A percentile compares a stretch with the other conserved stretches of the same genome.
Conservation (phyloP, 2,329 filamentous ascomycete species). For the Aspergillus spinulosporus region DNA sequence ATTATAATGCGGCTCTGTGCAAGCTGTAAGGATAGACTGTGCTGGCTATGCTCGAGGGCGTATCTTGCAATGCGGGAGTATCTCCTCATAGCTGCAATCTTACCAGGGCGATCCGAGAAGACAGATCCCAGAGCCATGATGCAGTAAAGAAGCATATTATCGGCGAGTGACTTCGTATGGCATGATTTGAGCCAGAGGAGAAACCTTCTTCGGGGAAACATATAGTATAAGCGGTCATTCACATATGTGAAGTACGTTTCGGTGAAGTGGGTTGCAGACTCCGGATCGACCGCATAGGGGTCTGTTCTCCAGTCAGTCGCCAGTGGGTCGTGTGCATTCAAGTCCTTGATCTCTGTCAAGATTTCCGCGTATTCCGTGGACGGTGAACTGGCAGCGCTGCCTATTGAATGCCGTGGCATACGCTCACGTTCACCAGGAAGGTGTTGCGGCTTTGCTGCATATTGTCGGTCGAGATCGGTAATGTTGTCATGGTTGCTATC, state of each 20-base stretch:
- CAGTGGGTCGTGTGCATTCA: slow-evolving; percentile 32
- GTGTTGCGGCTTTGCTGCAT: slow-evolving; percentile 25
- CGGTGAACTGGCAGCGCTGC: slow-evolving; percentile 16
- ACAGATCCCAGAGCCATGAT: slow-evolving; percentile 59
- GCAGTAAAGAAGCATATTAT: slow-evolving; percentile 62
- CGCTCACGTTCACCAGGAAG: slow-evolving; percentile 23
- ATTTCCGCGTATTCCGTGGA: slow-evolving; percentile 33
- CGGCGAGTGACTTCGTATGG: slow-evolving; percentile 52
- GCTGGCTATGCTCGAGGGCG: slow-evolving; percentile 54
- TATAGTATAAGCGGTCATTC: slow-evolving; percentile 55
- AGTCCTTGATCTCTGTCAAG: slow-evolving; percentile 33
- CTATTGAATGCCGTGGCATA: slow-evolving; percentile 9
- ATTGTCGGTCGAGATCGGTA: slow-evolving; percentile 29
- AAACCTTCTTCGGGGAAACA: slow-evolving; percentile 59
- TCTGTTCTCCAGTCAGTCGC: slow-evolving; percentile 52
- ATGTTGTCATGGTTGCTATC: slow-evolving; percentile 28
- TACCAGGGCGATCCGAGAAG: slow-evolving; percentile 53
- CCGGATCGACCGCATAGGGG: slow-evolving; percentile 54
- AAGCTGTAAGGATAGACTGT: slow-evolving; percentile 61
- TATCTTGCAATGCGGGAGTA: slow-evolving; percentile 60
- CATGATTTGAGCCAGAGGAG: slow-evolving; percentile 54
- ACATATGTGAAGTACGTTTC: slow-evolving; percentile 60
- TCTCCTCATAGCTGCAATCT: slow-evolving; percentile 46
- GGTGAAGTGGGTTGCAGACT: slow-evolving; percentile 53
- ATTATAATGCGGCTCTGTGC: slow-evolving; percentile 68